phyloP scores from a whole-genome alignment of 2,329 filamentous ascomycete genomes.

The Colletotrichum sp. region DNA sequence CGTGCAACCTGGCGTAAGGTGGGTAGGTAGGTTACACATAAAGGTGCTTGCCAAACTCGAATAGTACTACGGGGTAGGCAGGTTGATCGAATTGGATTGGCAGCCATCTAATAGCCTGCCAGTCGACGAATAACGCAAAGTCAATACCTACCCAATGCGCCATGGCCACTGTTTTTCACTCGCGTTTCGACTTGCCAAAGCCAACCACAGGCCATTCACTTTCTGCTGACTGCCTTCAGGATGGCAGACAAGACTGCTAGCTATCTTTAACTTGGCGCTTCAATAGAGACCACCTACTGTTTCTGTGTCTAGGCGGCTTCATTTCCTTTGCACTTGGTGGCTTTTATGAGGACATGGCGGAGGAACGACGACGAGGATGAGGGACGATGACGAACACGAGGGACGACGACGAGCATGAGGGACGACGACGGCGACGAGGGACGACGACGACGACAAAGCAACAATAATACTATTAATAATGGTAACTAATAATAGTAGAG shows the following conservation, averaged over 20 bases:
- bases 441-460: no score
- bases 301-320: rapidly evolving
- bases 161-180: not conserved
- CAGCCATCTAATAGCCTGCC: not conserved
- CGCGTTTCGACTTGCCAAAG: not conserved
- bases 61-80: not conserved
- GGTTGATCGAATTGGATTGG: not conserved
- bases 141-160: not conserved
- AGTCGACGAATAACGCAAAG: not conserved
- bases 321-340: not conserved
- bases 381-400: no score
- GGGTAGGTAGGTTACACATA: not conserved
- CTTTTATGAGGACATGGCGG: not conserved
- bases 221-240: not conserved
- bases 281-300: not conserved
- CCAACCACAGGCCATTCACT: not conserved
- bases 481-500: no score
- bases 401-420: no score
- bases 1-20: not conserved
- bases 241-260: not conserved
- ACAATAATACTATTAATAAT: not conserved
- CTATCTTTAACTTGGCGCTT: not conserved
- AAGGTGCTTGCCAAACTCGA: not conserved
- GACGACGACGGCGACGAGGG: no score
- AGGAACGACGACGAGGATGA: not conserved